Base-by-base conservation (phyloP, 306 rosid species). In the Castanopsis chinensis region DNA sequence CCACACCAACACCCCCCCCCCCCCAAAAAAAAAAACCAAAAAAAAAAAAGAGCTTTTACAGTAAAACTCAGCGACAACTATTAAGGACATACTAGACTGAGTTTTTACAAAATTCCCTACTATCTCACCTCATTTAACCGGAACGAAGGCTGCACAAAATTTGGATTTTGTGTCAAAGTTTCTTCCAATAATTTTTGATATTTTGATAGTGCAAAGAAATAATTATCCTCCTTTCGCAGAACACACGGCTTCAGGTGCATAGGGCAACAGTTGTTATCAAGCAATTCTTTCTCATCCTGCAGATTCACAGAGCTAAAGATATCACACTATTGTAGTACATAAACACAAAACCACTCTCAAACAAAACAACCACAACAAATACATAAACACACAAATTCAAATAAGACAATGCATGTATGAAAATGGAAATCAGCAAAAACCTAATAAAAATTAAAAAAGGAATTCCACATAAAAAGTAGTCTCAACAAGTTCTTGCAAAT, bases 201-300 rank as follows among this genome's bases (percentile, higher is more conserved):
- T 85, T 91, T 95, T 67, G 98, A 91, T 73, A 95, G 80, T 28
- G 96, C 93, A 69, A 95, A 95, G 84, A 95, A 95, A 88, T 91
- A 92, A 88, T 92, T 95, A 69, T 91, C 97, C 85, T 95, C 99
- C 84, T 90, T 95, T 80, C 98, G 83, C 32, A 93, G 83, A 90
- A 82, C 94, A 87, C 99, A 95, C 4, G 96, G 97, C 91, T 92
- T 92, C 20, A 90, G 90, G 87, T 95, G 99, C 71, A 84, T 85
- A 3, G 99, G 96, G 87, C 98, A 95, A 76, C 92, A 85, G 73
- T 90, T 90, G 83, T 92, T 81, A 33, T 86, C 98, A 79, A 93
- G 88, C 79, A 95, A 85, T 79, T 93, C 99, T 76, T 93, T 95
- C 87, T 91, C 97, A 76, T 93, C 99, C 99, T 95, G 89, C 78